Base-by-base conservation (phyloP, 2,329 filamentous ascomycete species). In the Plectosphaerella sp. region DNA sequence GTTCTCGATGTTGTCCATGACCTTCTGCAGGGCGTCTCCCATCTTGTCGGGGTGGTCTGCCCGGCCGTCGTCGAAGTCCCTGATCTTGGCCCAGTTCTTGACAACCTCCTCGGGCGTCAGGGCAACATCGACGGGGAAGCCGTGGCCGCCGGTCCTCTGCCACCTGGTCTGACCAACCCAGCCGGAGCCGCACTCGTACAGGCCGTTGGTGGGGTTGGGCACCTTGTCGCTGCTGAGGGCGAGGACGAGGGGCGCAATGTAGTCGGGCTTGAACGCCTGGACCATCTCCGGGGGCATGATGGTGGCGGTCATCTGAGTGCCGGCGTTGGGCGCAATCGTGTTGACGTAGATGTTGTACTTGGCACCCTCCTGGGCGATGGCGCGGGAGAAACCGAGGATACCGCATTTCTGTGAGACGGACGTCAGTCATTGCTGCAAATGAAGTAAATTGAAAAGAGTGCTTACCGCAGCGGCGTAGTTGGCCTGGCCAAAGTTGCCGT, bases 301-400 rank as follows among this genome's bases (percentile, higher is more conserved):
- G 48, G 89, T 93, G 61, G 86, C 83, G 52, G 94, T 99, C 89
- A 99, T 94, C 67, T 87, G 86, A 45, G 94, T 99, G 62, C 94
- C 94, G 39, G 94, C 94, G 65, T 97, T 99, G 61, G 94, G 94
- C 22, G 94, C 94, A 64, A 99, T 97, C 53, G 92, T 96, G 81
- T 99, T 99, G 71, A 96, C 90, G 64, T 85, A 91, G 72, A 99
- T 97, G 79, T 97, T 96, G 80, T 99, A 91, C 79, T 97, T 97
- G 66, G 83, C 82, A 63, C 94, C 94, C 75, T 99, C 94, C 48
- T 94, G 81, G 49, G 94, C 94, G 51, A 99, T 83, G 48, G 94
- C 90, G 62, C 91, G 89, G 41, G 92, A 96, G 78, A 99, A 91
- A 56, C 94, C 94, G 42, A 99, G 86, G 59, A 99, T 97, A 73